These are phyloP conservation scores for Pittosporum tobira DNA, from an alignment of 129 eudicot species.

Conservation along the genomic window DNA sequence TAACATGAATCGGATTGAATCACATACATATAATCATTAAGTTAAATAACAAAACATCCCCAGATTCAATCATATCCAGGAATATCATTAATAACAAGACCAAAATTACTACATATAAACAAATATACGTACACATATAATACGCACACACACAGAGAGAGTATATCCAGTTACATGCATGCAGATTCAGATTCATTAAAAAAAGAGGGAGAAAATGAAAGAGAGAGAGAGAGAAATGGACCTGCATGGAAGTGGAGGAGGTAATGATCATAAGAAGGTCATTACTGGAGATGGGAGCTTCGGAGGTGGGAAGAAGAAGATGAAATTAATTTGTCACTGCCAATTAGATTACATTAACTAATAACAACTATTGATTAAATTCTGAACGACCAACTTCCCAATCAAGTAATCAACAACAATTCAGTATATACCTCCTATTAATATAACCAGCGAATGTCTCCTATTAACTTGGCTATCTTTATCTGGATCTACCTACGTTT, in stretches of 20 bases:
- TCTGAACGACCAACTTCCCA: not conserved
- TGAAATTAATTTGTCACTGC: too few relatives aligned
- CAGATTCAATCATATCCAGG: too few relatives aligned
- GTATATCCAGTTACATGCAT: too few relatives aligned
- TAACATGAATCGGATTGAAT: too few relatives aligned
- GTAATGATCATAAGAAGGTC: not conserved
- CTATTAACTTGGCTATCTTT: not conserved
- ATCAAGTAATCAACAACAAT: not conserved
- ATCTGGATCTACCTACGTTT: constrained; percentile 3
- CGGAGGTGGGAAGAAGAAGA: not conserved
- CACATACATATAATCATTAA: too few relatives aligned
- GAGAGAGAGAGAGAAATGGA: not conserved
- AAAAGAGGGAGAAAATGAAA: not conserved
- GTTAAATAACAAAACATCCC: too few relatives aligned
- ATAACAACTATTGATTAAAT: too few relatives aligned
- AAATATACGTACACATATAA: not conserved
- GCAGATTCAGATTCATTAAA: not conserved
- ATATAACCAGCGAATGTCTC: too few relatives aligned
- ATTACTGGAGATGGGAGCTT: not conserved
- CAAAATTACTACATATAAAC: not conserved
- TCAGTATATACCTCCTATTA: too few relatives aligned
- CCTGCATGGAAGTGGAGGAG: not conserved
- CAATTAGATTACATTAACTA: too few relatives aligned
- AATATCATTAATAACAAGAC: too few relatives aligned
- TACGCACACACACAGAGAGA: too few relatives aligned